Evolutionary conservation across 345 rosid species (phyloP).

Genomic region (Moringa oleifera): DNA sequence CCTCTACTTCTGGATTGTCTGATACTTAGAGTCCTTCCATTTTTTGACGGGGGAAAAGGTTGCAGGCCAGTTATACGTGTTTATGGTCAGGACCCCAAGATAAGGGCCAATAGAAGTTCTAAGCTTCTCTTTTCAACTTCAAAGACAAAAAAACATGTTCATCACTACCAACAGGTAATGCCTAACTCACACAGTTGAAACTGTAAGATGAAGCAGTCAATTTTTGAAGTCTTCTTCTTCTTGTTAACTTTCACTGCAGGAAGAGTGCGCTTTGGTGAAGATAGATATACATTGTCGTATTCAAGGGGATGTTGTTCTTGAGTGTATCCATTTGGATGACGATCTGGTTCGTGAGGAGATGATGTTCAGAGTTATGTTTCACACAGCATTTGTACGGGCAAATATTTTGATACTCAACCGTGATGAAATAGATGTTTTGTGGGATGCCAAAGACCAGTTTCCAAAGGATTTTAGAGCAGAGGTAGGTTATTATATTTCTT

Average conservation of each 20-base stretch:
- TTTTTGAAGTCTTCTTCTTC: constrained; percentile 20
- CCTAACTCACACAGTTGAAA: constrained; percentile 16
- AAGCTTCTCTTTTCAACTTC: constrained; percentile 76
- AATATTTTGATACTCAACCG: constrained; percentile 65
- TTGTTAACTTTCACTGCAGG: constrained; percentile 49
- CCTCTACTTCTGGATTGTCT: constrained; percentile 84
- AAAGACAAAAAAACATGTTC: constrained; percentile 54
- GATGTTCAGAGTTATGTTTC: constrained; percentile 85
- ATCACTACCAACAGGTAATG: constrained; percentile 63
- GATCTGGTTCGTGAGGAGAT: constrained; percentile 66
- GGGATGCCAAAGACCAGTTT: constrained; percentile 83
- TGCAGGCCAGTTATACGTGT: constrained; percentile 84
- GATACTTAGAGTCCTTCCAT: constrained; percentile 76
- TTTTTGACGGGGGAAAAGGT: constrained; percentile 63
- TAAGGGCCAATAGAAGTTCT: constrained; percentile 73
- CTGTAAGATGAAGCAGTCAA: constrained; percentile 9
- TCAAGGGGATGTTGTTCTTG: constrained; percentile 95
- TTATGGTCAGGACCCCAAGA: constrained; percentile 81
- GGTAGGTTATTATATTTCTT: constrained; percentile 51
- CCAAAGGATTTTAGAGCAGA: constrained; percentile 84
- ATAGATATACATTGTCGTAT: constrained; percentile 74
- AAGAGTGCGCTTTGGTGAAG: constrained; percentile 73
- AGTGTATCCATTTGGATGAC: constrained; percentile 80
- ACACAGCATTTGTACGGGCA: constrained; percentile 85
- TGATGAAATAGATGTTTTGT: constrained; percentile 75